A percentile compares a stretch with the other conserved stretches of the same genome.
Evolutionary conservation across 345 rosid species (phyloP).

Genomic region (Limnanthes douglasii): DNA sequence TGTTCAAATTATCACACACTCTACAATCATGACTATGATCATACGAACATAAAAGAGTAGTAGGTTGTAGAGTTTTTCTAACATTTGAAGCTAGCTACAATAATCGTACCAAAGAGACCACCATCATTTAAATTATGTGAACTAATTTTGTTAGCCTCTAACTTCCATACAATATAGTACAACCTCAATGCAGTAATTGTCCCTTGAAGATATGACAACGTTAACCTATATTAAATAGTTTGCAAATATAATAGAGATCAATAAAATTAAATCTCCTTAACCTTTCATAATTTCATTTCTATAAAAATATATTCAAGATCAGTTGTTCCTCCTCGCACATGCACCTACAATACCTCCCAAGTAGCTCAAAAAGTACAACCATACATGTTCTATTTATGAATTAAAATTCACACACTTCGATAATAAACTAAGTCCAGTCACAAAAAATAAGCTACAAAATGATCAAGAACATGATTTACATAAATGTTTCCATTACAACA

Average conservation of each 20-base stretch:
- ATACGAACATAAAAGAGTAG: constrained; percentile 7
- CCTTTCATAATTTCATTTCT: no score
- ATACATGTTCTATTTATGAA: constrained; percentile 1
- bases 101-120: constrained; percentile 63
- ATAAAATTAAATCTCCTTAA: constrained; percentile 1
- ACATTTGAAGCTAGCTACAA: constrained; percentile 96
- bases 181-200: constrained; percentile 70
- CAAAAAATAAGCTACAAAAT: not conserved
- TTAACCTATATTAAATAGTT: constrained; percentile 40
- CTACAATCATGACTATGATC: no score
- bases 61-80: constrained; percentile 8
- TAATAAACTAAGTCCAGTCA: not conserved
- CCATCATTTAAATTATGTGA: constrained; percentile 46
- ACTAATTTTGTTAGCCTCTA: constrained; percentile 82
- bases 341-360: no score
- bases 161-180: constrained; percentile 79
- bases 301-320: no score
- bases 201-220: constrained; percentile 58
- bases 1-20: no score
- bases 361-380: no score
- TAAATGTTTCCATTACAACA: no score
- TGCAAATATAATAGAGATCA: constrained; percentile 2
- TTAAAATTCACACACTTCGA: not conserved
- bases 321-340: not conserved
- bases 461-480: not conserved